Evolutionary conservation across 1,284 basidiomycete species (phyloP), one percentile per base, ranked within the genome.

Genomic region (Microbotryum scabiosae): DNA sequence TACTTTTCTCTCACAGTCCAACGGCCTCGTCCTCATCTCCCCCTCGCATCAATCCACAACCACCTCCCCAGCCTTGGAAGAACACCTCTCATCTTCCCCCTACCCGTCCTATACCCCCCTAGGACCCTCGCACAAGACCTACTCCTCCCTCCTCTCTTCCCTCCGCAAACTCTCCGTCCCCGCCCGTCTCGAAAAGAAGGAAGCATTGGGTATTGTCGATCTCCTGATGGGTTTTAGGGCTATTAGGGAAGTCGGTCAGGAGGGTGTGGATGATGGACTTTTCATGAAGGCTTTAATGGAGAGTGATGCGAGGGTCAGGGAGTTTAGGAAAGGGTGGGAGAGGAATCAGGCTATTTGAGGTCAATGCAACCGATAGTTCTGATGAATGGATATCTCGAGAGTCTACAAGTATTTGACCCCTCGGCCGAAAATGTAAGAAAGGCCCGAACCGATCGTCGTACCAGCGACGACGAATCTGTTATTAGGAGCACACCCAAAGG

Each of bases 371-470:
- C 2, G 2, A 9, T 30, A 9, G 30, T 9, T 10, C 8, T 30
- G 28, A 9, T 30, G 28, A 30, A 30, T 30, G 3, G 3, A 2
- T 10, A 30, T 30, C 10, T 9, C 7, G 30, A 10, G 30, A 2
- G 8, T 41, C 16, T 41, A 41, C 36, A 71, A 21, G 51, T 69
- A 70, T 53, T 82, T 83, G 54, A 88, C 83, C 0, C 85, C 86
- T 57, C 85, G 83, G 10, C 82, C 82, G 68, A 88, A 88, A 1
- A 94, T 72, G 72, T 97, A 97, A 26, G 90, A 90, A 53, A 92
- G 70, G 2, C 94, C 94, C 68, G 90, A 94, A 85, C 86, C 90
- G 30, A 97, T 79, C 0, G 94, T 97, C 5, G 94, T 97, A 3
- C 81, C 82, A 0, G 86, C 91, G 0, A 96, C 91, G 2, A 85